Conservation (phyloP, 2,329 filamentous ascomycete species). For the Pleurostoma richardsiae region DNA sequence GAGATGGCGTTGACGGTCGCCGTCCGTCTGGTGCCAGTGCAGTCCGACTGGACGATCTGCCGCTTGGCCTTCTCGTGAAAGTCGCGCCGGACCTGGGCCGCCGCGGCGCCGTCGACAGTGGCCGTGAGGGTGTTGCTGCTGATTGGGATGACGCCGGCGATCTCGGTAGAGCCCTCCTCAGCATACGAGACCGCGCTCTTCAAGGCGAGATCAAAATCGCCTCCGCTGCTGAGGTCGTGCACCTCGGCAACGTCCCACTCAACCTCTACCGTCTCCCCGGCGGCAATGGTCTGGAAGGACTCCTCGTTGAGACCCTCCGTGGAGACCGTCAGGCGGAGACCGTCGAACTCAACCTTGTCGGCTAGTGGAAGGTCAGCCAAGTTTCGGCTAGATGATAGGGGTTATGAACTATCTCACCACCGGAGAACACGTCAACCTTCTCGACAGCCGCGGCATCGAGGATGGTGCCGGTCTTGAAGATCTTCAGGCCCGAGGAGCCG, state of each 20-base stretch:
- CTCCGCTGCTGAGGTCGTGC: constrained; percentile 46
- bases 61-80: constrained; percentile 41
- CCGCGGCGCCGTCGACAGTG: constrained; percentile 49
- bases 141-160: constrained; percentile 52
- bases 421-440: constrained; percentile 45
- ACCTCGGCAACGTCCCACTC: constrained; percentile 51
- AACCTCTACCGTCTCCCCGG: constrained; percentile 44
- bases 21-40: constrained; percentile 39
- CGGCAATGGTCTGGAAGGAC: constrained; percentile 43
- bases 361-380: constrained; percentile 19
- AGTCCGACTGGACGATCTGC: constrained; percentile 45
- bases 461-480: constrained; percentile 49
- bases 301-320: constrained; percentile 37
- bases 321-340: constrained; percentile 44
- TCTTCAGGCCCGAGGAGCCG: constrained; percentile 40
- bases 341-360: constrained; percentile 42
- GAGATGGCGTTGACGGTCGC: constrained; percentile 44
- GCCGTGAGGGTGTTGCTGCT: constrained; percentile 54
- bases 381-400: no score
- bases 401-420: constrained; percentile 26
- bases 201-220: constrained; percentile 50
- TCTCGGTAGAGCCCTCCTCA: constrained; percentile 40
- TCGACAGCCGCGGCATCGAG: constrained; percentile 46
- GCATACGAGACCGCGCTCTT: constrained; percentile 53
- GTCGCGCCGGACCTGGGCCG: constrained; percentile 41